Conservation (phyloP, 2,329 filamentous ascomycete genomes). For the Diatrype stigma region DNA sequence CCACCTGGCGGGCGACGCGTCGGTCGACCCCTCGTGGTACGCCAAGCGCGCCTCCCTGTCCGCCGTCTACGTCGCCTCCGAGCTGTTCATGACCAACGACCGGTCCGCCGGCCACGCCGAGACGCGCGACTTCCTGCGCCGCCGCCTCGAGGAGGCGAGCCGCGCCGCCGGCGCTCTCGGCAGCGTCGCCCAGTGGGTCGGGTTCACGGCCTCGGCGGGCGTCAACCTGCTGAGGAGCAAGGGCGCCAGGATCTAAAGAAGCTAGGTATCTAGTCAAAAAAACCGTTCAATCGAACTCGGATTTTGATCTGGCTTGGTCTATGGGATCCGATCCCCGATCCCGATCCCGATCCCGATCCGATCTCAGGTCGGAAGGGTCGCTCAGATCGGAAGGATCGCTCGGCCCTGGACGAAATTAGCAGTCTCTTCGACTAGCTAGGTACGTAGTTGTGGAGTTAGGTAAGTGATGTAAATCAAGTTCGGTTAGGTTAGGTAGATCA, state of each 20-base stretch:
- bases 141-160: slow-evolving; percentile 67
- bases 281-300: too few species aligned
- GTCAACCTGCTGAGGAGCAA: slow-evolving; percentile 85
- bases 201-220: slow-evolving; percentile 72
- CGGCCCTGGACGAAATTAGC: too few species aligned
- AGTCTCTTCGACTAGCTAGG: too few species aligned
- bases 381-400: too few species aligned
- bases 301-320: too few species aligned
- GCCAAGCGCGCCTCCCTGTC: slow-evolving; percentile 55
- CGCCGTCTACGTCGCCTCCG: slow-evolving; percentile 64
- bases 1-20: slow-evolving; percentile 76
- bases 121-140: slow-evolving; percentile 74
- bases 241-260: slow-evolving; percentile 67
- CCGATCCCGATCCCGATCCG: not conserved
- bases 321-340: too few species aligned
- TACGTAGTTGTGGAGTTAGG: too few species aligned
- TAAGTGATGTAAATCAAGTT: too few species aligned
- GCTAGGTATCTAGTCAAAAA: too few species aligned
- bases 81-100: slow-evolving; percentile 94
- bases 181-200: slow-evolving; percentile 70
- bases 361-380: too few species aligned
- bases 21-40: slow-evolving; percentile 88
- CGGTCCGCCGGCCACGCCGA: slow-evolving; percentile 66
- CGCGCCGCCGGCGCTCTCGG: slow-evolving; percentile 58
- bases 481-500: too few species aligned